Evolutionary conservation across 345 rosid species (phyloP).

Genomic region (Trapa bicornis): DNA sequence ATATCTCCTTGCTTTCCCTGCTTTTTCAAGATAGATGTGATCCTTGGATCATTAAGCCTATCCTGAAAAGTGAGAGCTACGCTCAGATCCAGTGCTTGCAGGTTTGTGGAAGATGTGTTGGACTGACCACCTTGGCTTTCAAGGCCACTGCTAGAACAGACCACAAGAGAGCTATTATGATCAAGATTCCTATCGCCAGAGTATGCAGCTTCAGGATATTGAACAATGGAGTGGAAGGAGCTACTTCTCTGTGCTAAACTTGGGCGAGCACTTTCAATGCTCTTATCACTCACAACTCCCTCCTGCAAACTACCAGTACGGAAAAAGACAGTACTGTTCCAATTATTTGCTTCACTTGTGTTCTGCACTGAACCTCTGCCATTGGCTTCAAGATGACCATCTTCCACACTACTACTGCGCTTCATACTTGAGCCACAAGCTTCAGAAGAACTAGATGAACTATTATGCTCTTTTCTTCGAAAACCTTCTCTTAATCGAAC

Average conservation of each 20-base stretch:
- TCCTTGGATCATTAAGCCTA: conserved; percentile 77
- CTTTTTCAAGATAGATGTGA: conserved; percentile 73
- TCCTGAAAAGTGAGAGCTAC: conserved; percentile 84
- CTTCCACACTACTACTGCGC: conserved; percentile 83
- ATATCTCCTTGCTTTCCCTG: conserved; percentile 71
- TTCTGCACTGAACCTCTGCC: conserved; percentile 32
- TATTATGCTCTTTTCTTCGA: conserved; percentile 75
- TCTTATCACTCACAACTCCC: conserved; percentile 77
- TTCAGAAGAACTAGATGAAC: conserved; percentile 96
- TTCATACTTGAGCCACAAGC: conserved; percentile 97
- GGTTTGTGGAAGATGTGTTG: conserved; percentile 80
- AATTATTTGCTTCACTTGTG: conserved; percentile 36
- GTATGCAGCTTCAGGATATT: conserved; percentile 76
- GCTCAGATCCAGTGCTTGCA: conserved; percentile 73
- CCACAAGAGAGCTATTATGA: conserved; percentile 38
- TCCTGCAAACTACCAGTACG: conserved; percentile 73
- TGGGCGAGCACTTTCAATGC: conserved; percentile 93
- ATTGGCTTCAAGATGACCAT: conserved; percentile 59
- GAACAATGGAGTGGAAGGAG: conserved; percentile 79
- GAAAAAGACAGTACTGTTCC: conserved; percentile 41
- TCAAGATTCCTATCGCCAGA: conserved; percentile 52
- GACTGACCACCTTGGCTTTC: conserved; percentile 96
- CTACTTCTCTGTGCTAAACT: conserved; percentile 79
- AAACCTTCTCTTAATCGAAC: conserved; percentile 96
- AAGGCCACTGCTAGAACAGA: conserved; percentile 79